Evolutionary conservation across 331 rosid species (phyloP), one percentile per base, ranked within the genome.

Genomic region (Acacia pycnantha): DNA sequence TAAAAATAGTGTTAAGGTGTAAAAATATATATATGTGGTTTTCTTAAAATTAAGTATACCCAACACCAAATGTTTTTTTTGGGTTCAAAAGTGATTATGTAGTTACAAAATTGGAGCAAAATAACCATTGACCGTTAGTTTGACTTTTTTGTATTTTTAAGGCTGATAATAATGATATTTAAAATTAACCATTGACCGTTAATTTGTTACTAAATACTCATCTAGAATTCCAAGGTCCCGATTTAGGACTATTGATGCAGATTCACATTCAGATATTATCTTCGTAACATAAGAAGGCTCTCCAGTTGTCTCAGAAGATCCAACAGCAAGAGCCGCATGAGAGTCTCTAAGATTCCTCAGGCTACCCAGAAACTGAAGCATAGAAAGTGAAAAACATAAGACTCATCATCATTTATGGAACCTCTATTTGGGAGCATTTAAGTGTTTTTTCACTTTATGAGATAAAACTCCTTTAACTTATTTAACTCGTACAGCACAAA

Each of bases 341-440:
- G 98, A 95, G 82, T 95, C 98, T 88, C 97, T 92, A 69, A 95
- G 93, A 82, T 93, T 95, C 84, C 95, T 88, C 84, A 92, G 91
- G 86, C 92, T 93, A 73, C 96, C 97, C 54, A 93, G 82, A 85
- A 93, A 95, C 97, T 95, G 70, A 7, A 73, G 27, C 80, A 86
- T 51, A 79, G 40, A 68, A 74, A 27, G 77, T 5, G 58, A 15
- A 74, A 56, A 18, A 35, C 29, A 56, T 26, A 22, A 68, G 53
- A 46, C 41, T 47, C 18, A 35, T n/a, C 74, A 2, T 4, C 62
- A 13, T 62, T 27, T 48, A 56, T 47, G 41, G 56, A 14, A 16
- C n/a, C 16, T 50, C 19, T 15, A 18, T 18, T 51, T 6, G 59
- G n/a, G n/a, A 15, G 10, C 59, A 51, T 10, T 18, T 19, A 51